phyloP scores from a whole-genome alignment of 371 early-diverging fungal genomes.

The Mortierella sp. region DNA sequence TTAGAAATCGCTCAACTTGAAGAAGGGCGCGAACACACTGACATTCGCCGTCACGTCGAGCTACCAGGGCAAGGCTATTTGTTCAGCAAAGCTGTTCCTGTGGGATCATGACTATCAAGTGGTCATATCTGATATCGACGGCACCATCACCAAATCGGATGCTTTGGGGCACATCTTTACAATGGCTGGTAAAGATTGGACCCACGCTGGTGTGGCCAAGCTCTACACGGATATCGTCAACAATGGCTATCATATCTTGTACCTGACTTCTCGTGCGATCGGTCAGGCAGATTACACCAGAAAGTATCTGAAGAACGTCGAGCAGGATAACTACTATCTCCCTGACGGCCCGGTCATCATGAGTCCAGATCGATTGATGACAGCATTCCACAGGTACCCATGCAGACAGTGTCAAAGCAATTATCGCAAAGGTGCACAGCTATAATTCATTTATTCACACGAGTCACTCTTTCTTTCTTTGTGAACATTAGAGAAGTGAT shows the following conservation, averaged over 20 bases:
- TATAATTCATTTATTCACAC: background rate
- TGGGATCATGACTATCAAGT: slow-evolving; percentile 92
- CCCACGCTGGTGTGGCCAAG: slow-evolving; percentile 97
- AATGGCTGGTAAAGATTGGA: slow-evolving; percentile 99
- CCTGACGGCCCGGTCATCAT: slow-evolving; percentile 99
- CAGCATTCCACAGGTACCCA: slow-evolving; percentile 83
- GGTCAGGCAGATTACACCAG: slow-evolving; percentile 95
- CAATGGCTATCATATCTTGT: slow-evolving; percentile 98
- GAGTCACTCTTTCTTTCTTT: background rate
- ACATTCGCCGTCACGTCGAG: slow-evolving; percentile 89
- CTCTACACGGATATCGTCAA: slow-evolving; percentile 95
- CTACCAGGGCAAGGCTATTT: slow-evolving; percentile 83
- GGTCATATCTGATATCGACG: slow-evolving; percentile 99
- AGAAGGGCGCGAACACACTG: slow-evolving; percentile 92
- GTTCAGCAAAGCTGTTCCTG: slow-evolving; percentile 89
- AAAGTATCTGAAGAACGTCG: slow-evolving; percentile 91
- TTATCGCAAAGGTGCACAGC: background rate
- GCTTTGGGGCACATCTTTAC: slow-evolving; percentile 97
- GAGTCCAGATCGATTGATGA: slow-evolving; percentile 97
- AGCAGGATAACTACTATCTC: slow-evolving; percentile 90
- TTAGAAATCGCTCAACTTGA: slow-evolving; percentile 81
- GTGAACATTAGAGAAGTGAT: slow-evolving; percentile 85
- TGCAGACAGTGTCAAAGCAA: too few species aligned
- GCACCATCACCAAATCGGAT: slow-evolving; percentile 99
- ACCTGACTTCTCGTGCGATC: slow-evolving; percentile 97